A percentile compares a stretch with the other conserved stretches of the same genome.
phyloP scores from a whole-genome alignment of 495 filamentous ascomycete species.

The Chaetomium tenue region DNA sequence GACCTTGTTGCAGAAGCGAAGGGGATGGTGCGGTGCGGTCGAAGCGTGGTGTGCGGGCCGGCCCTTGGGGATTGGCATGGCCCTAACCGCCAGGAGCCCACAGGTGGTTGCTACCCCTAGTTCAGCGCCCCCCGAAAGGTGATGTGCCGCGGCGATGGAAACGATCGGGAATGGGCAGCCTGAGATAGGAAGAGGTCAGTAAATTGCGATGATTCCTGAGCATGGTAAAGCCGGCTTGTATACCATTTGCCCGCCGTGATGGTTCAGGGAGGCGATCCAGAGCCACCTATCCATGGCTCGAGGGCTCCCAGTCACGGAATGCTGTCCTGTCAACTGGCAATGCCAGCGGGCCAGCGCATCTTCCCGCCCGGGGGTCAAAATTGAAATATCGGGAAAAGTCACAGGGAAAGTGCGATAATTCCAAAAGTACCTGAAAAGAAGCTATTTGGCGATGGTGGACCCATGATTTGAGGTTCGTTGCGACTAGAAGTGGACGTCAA shows the following conservation, averaged over 20 bases:
- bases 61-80: neutral
- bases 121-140: too few species aligned
- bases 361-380: neutral
- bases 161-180: neutral
- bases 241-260: neutral
- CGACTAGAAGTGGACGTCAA: neutral
- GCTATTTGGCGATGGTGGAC: neutral
- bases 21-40: too few species aligned
- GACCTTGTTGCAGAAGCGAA: neutral
- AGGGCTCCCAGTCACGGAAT: neutral
- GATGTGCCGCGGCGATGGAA: too few species aligned
- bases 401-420: neutral
- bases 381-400: too few species aligned
- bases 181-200: neutral
- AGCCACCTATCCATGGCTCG: neutral
- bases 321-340: neutral
- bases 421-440: too few species aligned
- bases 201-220: neutral
- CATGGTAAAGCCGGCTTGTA: neutral
- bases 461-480: neutral
- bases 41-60: too few species aligned
- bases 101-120: neutral
- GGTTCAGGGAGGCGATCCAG: neutral
- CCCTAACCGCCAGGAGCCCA: neutral
- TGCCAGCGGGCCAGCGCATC: constrained; percentile 1